Evolutionary conservation across 495 filamentous ascomycete species (phyloP).

Genomic region (Penicillium tannophilum): DNA sequence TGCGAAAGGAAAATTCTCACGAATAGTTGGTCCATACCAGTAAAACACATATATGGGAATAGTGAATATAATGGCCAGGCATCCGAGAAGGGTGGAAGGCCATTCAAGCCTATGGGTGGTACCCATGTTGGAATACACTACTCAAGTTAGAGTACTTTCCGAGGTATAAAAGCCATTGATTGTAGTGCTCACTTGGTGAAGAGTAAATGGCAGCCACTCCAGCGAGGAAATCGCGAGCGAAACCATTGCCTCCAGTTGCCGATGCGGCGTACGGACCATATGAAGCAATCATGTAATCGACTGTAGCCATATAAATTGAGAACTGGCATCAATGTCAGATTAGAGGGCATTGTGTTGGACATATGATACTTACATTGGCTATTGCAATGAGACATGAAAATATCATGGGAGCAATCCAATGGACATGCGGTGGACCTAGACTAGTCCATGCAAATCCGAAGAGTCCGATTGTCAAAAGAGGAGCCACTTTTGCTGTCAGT

Average conservation of each 20-base stretch:
- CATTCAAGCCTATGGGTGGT: constrained; percentile 37
- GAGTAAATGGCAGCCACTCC: constrained; percentile 53
- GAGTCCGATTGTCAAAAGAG: constrained; percentile 66
- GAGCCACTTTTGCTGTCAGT: constrained; percentile 46
- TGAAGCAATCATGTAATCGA: constrained; percentile 81
- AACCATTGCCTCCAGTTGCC: constrained; percentile 72
- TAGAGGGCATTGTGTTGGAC: not conserved
- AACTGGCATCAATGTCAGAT: constrained; percentile 35
- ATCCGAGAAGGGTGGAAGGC: constrained; percentile 44
- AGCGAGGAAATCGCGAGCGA: constrained; percentile 51
- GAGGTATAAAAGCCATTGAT: not conserved
- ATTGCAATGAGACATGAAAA: constrained; percentile 64
- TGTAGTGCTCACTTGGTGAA: constrained; percentile 31
- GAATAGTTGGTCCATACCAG: constrained; percentile 46
- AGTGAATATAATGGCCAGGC: constrained; percentile 47
- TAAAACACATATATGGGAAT: constrained; percentile 54
- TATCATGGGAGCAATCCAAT: constrained; percentile 66
- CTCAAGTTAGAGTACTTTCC: not conserved
- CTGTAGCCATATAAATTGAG: constrained; percentile 76
- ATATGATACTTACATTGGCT: constrained; percentile 48
- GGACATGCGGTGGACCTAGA: constrained; percentile 59
- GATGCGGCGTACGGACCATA: constrained; percentile 80
- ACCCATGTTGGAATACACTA: constrained; percentile 40
- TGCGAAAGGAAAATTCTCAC: constrained; percentile 50
- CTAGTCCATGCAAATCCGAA: constrained; percentile 71